phyloP scores from a whole-genome alignment of 495 filamentous ascomycete species.

The Podospora appendiculata region DNA sequence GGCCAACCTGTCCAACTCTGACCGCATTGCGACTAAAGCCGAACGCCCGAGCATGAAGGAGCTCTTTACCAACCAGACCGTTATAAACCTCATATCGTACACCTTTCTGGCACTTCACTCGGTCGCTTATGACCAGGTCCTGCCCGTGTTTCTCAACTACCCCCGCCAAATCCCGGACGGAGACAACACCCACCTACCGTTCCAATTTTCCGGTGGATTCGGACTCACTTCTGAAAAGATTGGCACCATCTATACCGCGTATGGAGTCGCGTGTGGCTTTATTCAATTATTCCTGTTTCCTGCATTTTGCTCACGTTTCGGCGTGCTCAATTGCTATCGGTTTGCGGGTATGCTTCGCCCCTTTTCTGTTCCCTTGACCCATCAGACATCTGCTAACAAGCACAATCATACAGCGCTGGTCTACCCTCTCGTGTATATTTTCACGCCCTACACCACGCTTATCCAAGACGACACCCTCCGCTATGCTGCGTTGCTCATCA shows the following conservation, averaged over 20 bases:
- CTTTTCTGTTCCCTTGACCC: background rate
- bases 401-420: conserved; percentile 22
- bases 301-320: conserved; percentile 54
- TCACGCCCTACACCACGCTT: conserved; percentile 66
- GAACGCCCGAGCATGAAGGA: conserved; percentile 49
- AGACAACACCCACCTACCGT: conserved; percentile 57
- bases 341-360: conserved; percentile 28
- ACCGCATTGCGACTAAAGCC: conserved; percentile 4
- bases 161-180: conserved; percentile 40
- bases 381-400: background rate
- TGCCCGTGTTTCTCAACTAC: conserved; percentile 77
- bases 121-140: conserved; percentile 70
- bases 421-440: conserved; percentile 66
- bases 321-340: conserved; percentile 63
- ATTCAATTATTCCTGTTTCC: conserved; percentile 80
- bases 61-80: conserved; percentile 67
- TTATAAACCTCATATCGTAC: conserved; percentile 68
- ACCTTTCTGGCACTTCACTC: conserved; percentile 68
- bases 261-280: conserved; percentile 62
- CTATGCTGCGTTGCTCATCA: conserved; percentile 38
- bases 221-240: conserved; percentile 63
- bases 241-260: conserved; percentile 68
- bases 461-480: conserved; percentile 35
- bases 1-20: conserved; percentile 5
- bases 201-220: conserved; percentile 75